Percentiles rank a stretch among this genome's conserved stretches.
Evolutionary conservation across 1,284 basidiomycete species (phyloP).

Genomic region (Ceraceosorus guamensis): DNA sequence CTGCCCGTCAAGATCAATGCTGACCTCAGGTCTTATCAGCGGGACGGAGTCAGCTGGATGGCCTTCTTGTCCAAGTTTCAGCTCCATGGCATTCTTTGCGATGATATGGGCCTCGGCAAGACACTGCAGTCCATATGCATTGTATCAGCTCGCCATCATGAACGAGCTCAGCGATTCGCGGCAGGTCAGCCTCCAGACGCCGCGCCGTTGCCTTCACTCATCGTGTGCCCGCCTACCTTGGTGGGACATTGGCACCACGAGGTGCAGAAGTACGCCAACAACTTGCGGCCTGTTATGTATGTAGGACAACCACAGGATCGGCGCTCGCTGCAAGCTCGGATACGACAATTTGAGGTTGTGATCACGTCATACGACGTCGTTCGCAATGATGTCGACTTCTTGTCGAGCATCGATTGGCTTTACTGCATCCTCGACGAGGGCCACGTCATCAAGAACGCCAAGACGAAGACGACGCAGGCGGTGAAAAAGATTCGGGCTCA

Average conservation of each 20-base stretch:
- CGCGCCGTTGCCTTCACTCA: conserved; percentile 82
- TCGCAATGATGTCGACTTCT: conserved; percentile 78
- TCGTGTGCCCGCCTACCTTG: conserved; percentile 92
- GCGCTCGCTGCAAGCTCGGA: conserved; percentile 50
- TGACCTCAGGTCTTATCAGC: conserved; percentile 91
- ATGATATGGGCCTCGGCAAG: conserved; percentile 99
- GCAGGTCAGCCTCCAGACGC: conserved; percentile 67
- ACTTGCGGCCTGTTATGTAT: conserved; percentile 78
- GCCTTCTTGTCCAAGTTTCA: conserved; percentile 81
- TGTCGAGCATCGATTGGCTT: conserved; percentile 74
- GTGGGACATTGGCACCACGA: conserved; percentile 98
- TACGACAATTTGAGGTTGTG: conserved; percentile 62
- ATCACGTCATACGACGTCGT: conserved; percentile 97
- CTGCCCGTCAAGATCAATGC: conserved; percentile 86
- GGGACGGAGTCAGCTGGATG: conserved; percentile 97
- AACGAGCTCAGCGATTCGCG: conserved; percentile 67
- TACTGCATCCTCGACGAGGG: conserved; percentile 98
- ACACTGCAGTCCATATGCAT: conserved; percentile 98
- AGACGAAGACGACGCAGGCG: conserved; percentile 93
- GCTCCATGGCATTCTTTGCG: conserved; percentile 93
- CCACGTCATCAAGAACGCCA: conserved; percentile 96
- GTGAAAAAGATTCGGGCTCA: conserved; percentile 85
- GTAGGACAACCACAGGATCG: conserved; percentile 83
- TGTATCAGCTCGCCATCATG: conserved; percentile 83
- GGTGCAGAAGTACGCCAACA: conserved; percentile 83